Base-by-base conservation (phyloP, 2,329 filamentous ascomycete genomes). In the Elsinoe perseae region DNA sequence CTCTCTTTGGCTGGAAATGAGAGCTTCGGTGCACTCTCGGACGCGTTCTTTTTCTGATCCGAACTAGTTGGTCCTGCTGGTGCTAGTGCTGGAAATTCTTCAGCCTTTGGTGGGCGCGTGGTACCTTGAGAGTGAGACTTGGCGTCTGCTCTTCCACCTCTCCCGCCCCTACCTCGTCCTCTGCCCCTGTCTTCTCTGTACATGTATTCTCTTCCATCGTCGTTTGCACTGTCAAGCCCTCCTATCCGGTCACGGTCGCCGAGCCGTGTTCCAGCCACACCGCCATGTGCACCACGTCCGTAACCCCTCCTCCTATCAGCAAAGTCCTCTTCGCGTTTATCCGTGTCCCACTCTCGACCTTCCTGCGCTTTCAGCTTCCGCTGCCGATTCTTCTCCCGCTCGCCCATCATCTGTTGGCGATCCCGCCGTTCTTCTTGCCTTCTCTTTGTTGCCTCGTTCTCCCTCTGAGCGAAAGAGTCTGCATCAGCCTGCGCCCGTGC, bases 401-500 rank as follows among this genome's bases (percentile, higher is more conserved):
- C 82, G 20, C 74, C 75, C 68, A 83, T 80, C 80, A 84, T 82
- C 55, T 77, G 75, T 58, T 77, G 77, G 30, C 80, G 69, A 58
- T 81, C 77, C 56, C 71, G 67, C 25, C 74, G 67, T 62, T 83
- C 77, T 25, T 70, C 72, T 53, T 76, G 75, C 56, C 78, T 72
- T 56, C 67, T 65, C 20, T 77, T 76, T 0, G 80, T 78, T 8
- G 80, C 70, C 30, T 79, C 78, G 25, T 56, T 46, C 64, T 86
- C 83, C n/a, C 82, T 76, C 57, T 82, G 77, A 40, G 82, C 76
- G 65, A 84, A 86, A 0, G 77, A 79, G 2, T 81, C 82, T 55
- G 80, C 77, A 61, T 87, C 84, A n/a, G 81, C 82, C 70, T 86
- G 80, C n/a, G 82, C 82, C 23, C 82, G 77, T 1, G 79, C 80